Conservation (phyloP, 192 early-diverging fungal genomes). For the Haplosporangium gracile region DNA sequence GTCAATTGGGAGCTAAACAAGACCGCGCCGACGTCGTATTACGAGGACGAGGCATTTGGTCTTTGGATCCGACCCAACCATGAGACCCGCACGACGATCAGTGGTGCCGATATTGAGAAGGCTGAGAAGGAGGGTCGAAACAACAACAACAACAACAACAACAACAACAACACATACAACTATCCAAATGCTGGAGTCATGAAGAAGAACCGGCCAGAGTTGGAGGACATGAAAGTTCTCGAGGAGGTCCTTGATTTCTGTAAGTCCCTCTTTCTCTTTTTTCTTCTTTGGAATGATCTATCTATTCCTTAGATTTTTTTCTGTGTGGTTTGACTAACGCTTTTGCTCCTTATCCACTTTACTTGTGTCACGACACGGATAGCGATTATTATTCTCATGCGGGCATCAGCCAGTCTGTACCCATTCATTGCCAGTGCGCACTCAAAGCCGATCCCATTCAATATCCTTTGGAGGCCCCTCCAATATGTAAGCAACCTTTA, state of each 20-base stretch:
- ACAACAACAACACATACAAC: neutral
- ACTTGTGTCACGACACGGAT: neutral
- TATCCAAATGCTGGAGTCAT: neutral
- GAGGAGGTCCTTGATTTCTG: conserved; percentile 46
- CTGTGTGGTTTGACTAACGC: neutral
- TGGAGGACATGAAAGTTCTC: conserved; percentile 42
- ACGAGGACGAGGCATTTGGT: conserved; percentile 44
- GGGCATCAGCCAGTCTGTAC: conserved; percentile 36
- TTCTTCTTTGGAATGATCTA: neutral
- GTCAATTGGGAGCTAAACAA: conserved; percentile 33
- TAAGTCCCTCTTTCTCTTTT: conserved; percentile 11
- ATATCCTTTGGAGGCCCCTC: conserved; percentile 28
- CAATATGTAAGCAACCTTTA: conserved; percentile 16
- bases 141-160: neutral
- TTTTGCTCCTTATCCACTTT: neutral
- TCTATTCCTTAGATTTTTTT: neutral
- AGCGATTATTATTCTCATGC: conserved; percentile 49
- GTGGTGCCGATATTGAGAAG: conserved; percentile 37
- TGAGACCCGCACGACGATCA: conserved; percentile 22
- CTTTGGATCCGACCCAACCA: conserved; percentile 40
- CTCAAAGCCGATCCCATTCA: conserved; percentile 23
- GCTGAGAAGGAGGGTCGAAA: conserved; percentile 4
- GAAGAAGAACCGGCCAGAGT: conserved; percentile 16
- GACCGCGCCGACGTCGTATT: conserved; percentile 19
- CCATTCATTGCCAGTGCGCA: conserved; percentile 27